These are phyloP conservation scores for Saxophila tyrrhenica DNA, from an alignment of 495 filamentous ascomycete species.

Conservation along the genomic window DNA sequence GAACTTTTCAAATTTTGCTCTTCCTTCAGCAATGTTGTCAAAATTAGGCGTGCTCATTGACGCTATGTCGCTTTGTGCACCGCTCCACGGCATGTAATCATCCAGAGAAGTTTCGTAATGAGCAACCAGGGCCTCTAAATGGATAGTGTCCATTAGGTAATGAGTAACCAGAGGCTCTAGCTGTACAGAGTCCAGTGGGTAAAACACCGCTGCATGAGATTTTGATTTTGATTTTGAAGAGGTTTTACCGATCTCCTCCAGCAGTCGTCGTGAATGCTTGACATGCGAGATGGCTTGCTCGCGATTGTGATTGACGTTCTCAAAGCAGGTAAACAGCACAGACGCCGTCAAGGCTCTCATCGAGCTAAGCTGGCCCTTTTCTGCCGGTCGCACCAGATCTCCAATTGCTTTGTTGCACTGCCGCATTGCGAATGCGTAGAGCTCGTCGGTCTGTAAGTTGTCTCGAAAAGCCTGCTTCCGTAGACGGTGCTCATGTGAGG, in stretches of 20 bases:
- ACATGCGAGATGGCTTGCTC: background rate
- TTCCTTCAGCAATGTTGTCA: background rate
- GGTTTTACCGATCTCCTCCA: background rate
- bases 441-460: background rate
- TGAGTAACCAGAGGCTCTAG: background rate
- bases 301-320: background rate
- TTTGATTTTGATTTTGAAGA: too few species aligned
- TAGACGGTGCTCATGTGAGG: background rate
- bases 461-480: slow-evolving; percentile 2
- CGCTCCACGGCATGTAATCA: background rate
- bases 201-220: too few species aligned
- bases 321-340: background rate
- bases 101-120: background rate
- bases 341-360: slow-evolving; percentile 1
- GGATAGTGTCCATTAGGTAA: background rate
- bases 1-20: background rate
- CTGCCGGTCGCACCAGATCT: background rate
- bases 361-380: background rate
- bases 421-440: background rate
- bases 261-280: background rate
- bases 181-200: background rate
- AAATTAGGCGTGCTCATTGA: background rate
- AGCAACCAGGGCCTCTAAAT: background rate
- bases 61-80: background rate
- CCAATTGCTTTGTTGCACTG: slow-evolving; percentile 5